Percentiles rank a stretch among this genome's conserved stretches.
Conservation (phyloP, 352 stramenopile genomes). For the Phytophthora ohioensis region DNA sequence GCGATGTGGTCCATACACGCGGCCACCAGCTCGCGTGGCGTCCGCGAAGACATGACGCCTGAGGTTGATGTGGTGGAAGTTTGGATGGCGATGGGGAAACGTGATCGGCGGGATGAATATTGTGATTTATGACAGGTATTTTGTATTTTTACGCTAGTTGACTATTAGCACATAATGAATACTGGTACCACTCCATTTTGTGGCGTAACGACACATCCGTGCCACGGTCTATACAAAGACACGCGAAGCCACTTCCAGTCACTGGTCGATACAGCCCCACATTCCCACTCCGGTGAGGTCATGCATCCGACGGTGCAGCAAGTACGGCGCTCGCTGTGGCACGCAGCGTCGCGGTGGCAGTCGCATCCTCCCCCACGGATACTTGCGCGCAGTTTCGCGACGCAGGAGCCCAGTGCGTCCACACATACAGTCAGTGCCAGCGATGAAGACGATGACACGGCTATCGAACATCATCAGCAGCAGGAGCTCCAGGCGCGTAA, state of each 20-base stretch:
- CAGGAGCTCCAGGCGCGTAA: neutral
- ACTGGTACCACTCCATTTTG: too few relatives aligned
- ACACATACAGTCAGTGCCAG: constrained; percentile 1
- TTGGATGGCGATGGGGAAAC: constrained; percentile 26
- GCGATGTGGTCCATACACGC: constrained; percentile 72
- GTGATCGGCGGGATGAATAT: neutral
- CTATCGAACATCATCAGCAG: constrained; percentile 24
- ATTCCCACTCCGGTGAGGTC: constrained; percentile 14
- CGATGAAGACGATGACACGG: constrained; percentile 1
- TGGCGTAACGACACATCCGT: too few relatives aligned
- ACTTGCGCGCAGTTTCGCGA: constrained; percentile 10
- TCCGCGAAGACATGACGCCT: constrained; percentile 18
- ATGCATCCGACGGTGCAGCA: constrained; percentile 34
- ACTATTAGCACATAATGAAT: too few relatives aligned
- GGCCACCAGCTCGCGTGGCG: constrained; percentile 58
- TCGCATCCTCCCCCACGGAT: neutral
- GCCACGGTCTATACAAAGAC: constrained; percentile 11
- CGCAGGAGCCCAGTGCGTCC: constrained; percentile 10
- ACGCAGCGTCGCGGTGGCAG: constrained; percentile 14
- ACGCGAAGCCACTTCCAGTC: constrained; percentile 3
- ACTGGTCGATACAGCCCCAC: constrained; percentile 19
- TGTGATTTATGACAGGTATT: neutral
- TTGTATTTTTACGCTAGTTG: neutral
- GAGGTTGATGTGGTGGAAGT: constrained; percentile 9
- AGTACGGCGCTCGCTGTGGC: constrained; percentile 33